phyloP scores from a whole-genome alignment of 805 yeast species.

The Barnettozyma populi region DNA sequence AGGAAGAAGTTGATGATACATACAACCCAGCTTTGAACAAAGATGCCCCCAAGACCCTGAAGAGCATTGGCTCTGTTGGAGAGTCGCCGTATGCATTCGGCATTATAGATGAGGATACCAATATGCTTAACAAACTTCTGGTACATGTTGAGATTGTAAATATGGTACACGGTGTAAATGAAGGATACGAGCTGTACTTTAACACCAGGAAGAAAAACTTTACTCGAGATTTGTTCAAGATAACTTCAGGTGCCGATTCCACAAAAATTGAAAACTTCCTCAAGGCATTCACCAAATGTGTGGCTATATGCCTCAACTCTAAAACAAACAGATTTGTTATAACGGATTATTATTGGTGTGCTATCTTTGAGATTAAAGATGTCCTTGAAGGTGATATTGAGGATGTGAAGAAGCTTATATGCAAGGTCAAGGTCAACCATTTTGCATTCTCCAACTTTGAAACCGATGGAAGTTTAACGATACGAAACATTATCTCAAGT shows the following conservation, averaged over 20 bases:
- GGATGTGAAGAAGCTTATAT: conserved; percentile 18
- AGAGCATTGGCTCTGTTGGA: conserved; percentile 23
- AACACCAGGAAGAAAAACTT: conserved; percentile 14
- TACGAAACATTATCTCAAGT: conserved; percentile 22
- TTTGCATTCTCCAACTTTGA: conserved; percentile 21
- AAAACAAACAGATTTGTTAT: conserved; percentile 22
- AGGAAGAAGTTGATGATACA: conserved; percentile 12
- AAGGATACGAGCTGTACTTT: conserved; percentile 25
- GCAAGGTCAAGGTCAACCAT: conserved; percentile 23
- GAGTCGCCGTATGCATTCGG: conserved; percentile 21
- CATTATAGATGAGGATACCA: conserved; percentile 16
- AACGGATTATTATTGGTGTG: conserved; percentile 25
- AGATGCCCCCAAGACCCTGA: conserved; percentile 13
- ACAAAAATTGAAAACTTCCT: conserved; percentile 24
- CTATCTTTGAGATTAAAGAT: conserved; percentile 23
- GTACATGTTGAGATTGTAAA: conserved; percentile 23
- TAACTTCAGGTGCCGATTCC: conserved; percentile 15
- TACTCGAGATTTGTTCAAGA: conserved; percentile 1
- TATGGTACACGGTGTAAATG: conserved; percentile 19
- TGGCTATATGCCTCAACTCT: conserved; percentile 24
- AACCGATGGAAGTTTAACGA: conserved; percentile 14
- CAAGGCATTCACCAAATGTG: conserved; percentile 24
- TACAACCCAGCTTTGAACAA: conserved; percentile 12
- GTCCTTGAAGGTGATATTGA: conserved; percentile 23
- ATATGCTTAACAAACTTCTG: conserved; percentile 16